Evolutionary conservation across 441 rosid genomes (phyloP).

Genomic region (Gossypium davidsonii): DNA sequence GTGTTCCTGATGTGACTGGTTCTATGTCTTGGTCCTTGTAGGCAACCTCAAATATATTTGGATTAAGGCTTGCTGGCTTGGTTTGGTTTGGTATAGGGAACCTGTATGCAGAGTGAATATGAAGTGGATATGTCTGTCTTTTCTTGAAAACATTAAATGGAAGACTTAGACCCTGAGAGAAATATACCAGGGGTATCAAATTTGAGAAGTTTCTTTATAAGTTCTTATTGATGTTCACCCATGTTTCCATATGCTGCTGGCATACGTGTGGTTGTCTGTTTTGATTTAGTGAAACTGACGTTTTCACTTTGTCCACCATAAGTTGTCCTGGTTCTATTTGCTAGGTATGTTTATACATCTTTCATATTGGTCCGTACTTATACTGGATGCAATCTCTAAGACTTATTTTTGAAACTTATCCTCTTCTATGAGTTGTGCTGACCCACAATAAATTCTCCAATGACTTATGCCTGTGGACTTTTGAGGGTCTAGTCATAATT

Average conservation of each 20-base stretch:
- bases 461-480: not conserved
- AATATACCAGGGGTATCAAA: not conserved
- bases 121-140: not conserved
- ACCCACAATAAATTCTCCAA: not conserved
- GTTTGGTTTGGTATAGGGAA: not conserved
- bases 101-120: slow-evolving; percentile 1
- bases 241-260: not conserved
- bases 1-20: not conserved
- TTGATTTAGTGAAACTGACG: not conserved
- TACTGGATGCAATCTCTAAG: not conserved
- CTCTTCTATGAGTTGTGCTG: not conserved
- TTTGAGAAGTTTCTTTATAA: not conserved
- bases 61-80: not conserved
- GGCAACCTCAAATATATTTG: not conserved
- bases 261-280: not conserved
- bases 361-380: not conserved
- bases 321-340: not conserved
- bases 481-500: slow-evolving; percentile 6
- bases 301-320: not conserved
- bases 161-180: not conserved
- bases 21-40: not conserved
- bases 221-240: not conserved
- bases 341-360: not conserved
- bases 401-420: not conserved
- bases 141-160: not conserved